A percentile compares a stretch with the other conserved stretches of the same genome.
Conservation (phyloP, 805 yeast genomes). For the Pichia cabralensis region DNA sequence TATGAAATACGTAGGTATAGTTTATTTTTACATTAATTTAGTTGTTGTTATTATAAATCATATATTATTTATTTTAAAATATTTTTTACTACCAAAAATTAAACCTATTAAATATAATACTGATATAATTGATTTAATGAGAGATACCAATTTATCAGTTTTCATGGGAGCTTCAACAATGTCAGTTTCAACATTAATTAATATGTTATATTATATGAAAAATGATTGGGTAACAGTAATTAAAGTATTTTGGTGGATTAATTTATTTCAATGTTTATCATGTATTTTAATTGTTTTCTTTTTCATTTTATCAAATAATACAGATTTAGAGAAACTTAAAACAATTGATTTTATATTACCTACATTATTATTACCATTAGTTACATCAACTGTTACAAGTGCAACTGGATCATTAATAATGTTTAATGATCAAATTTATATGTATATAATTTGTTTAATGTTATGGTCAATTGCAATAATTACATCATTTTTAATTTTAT, state of each 20-base stretch:
- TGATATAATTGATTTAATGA: slow-evolving; percentile 19
- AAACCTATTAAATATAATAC: slow-evolving; percentile 12
- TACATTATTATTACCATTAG: slow-evolving; percentile 62
- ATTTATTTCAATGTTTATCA: slow-evolving; percentile 40
- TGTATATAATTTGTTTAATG: slow-evolving; percentile 44
- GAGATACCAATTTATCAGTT: slow-evolving; percentile 39
- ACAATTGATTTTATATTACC: too few species aligned
- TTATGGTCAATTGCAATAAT: slow-evolving; percentile 60
- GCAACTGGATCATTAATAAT: slow-evolving; percentile 57
- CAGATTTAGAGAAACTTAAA: slow-evolving; percentile 25
- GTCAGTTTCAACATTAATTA: slow-evolving; percentile 64
- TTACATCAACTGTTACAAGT: slow-evolving; percentile 67
- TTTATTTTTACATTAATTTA: slow-evolving; percentile 54
- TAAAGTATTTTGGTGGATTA: slow-evolving; percentile 71
- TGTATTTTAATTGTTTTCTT: slow-evolving; percentile 57
- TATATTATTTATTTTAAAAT: slow-evolving; percentile 30
- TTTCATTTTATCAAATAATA: slow-evolving; percentile 30
- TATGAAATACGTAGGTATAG: slow-evolving; percentile 35
- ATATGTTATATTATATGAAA: slow-evolving; percentile 37
- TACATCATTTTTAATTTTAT: slow-evolving; percentile 28
- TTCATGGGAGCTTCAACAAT: slow-evolving; percentile 74
- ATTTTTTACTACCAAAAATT: slow-evolving; percentile 26
- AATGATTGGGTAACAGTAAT: slow-evolving; percentile 36
- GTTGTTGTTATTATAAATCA: slow-evolving; percentile 35
- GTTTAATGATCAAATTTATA: slow-evolving; percentile 31